Conservation (phyloP, 78 protist species). For the Acrasis kona region DNA sequence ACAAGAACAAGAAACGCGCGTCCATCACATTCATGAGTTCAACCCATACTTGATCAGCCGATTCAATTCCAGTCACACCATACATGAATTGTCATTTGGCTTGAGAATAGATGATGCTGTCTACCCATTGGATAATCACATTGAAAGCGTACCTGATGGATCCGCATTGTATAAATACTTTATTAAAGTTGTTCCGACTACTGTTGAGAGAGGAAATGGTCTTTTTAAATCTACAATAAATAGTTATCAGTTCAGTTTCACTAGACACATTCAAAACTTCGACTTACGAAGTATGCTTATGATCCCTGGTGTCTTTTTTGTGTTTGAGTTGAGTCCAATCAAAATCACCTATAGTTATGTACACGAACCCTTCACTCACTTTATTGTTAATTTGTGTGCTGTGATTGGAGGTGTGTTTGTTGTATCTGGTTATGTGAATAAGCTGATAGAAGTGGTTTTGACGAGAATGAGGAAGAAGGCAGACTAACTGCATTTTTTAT, state of each 20-base stretch:
- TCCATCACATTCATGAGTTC: slow-evolving; percentile 23
- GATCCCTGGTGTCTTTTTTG: slow-evolving; percentile 66
- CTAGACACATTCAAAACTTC: slow-evolving; percentile 37
- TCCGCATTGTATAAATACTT: slow-evolving; percentile 67
- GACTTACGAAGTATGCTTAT: background rate
- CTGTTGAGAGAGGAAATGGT: slow-evolving; percentile 29
- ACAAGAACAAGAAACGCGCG: background rate
- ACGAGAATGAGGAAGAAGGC: background rate
- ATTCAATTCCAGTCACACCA: slow-evolving; percentile 19
- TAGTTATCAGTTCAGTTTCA: slow-evolving; percentile 54
- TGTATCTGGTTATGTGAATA: slow-evolving; percentile 67
- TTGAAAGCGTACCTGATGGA: background rate
- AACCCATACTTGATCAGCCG: background rate
- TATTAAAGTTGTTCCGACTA: slow-evolving; percentile 78
- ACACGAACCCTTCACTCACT: slow-evolving; percentile 56
- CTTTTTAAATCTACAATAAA: background rate
- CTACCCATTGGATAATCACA: background rate
- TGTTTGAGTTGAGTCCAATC: slow-evolving; percentile 82
- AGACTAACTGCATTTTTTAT: background rate
- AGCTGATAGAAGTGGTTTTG: slow-evolving; percentile 3
- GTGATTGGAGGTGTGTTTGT: slow-evolving; percentile 91
- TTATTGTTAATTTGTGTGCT: slow-evolving; percentile 78
- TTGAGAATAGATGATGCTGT: background rate
- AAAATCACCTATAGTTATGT: slow-evolving; percentile 40
- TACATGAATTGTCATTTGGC: slow-evolving; percentile 30